These are phyloP conservation scores for Plectosphaerella plurivora DNA, from an alignment of 2,329 filamentous ascomycete genomes.

Conservation along the genomic window DNA sequence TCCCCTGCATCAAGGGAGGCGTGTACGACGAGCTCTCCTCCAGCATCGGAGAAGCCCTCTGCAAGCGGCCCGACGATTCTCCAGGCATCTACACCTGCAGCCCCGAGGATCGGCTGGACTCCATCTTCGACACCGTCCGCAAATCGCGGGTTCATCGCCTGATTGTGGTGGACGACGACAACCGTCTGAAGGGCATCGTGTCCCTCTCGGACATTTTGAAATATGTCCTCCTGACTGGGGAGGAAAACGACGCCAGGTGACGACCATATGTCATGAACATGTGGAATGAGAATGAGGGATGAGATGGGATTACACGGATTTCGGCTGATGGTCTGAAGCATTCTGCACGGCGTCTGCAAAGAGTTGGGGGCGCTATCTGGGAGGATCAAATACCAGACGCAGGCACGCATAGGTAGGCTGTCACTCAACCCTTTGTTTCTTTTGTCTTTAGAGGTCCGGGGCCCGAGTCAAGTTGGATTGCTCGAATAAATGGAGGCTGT, in stretches of 20 bases:
- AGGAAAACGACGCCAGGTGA: conserved; percentile 43
- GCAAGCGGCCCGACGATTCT: conserved; percentile 85
- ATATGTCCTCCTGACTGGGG: conserved; percentile 81
- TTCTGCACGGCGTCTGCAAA: conserved; percentile 22
- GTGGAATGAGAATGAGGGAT: neutral
- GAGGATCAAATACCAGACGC: conserved; percentile 11
- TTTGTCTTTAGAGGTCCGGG: conserved; percentile 10
- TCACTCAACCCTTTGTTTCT: conserved; percentile 7
- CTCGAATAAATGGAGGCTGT: neutral
- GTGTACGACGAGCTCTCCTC: conserved; percentile 86
- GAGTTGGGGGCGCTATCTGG: conserved; percentile 16
- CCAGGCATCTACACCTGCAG: conserved; percentile 96
- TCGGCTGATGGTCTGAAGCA: conserved; percentile 16
- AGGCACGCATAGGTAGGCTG: neutral
- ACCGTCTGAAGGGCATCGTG: conserved; percentile 80
- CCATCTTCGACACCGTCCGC: conserved; percentile 94
- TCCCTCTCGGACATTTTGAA: conserved; percentile 95
- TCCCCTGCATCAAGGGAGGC: conserved; percentile 89
- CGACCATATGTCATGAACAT: neutral
- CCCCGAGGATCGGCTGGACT: conserved; percentile 84
- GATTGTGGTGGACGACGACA: conserved; percentile 87
- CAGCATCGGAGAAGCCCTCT: conserved; percentile 82
- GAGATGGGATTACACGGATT: too few species aligned
- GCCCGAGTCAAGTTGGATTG: neutral
- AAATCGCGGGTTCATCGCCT: conserved; percentile 92